phyloP scores from a whole-genome alignment of 805 yeast genomes.

The Isabelozyma heimii region DNA sequence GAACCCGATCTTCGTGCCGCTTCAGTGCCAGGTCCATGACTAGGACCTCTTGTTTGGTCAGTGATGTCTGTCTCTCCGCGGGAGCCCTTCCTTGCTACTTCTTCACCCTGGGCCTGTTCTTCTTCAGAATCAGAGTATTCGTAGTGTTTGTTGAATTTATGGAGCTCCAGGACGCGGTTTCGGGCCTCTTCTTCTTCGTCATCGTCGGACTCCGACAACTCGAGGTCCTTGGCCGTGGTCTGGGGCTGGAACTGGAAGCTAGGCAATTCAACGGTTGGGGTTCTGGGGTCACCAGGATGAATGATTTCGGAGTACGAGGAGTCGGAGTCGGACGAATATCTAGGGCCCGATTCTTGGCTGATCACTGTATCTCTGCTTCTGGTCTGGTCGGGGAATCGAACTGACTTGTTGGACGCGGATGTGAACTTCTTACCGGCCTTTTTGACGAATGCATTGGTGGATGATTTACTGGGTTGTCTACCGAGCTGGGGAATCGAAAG shows the following conservation, averaged over 20 bases:
- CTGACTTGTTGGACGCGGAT: conserved; percentile 16
- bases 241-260: conserved; percentile 14
- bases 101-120: conserved; percentile 4
- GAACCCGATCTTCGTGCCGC: too few relatives aligned
- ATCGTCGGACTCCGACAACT: conserved; percentile 2
- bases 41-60: conserved; percentile 10
- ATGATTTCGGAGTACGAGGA: conserved; percentile 1
- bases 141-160: not conserved
- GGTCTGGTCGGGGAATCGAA: conserved; percentile 27
- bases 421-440: conserved; percentile 19
- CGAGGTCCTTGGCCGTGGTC: not conserved
- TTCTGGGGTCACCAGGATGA: not conserved
- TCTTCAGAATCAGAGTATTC: conserved; percentile 3
- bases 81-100: conserved; percentile 1
- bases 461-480: conserved; percentile 8
- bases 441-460: conserved; percentile 19
- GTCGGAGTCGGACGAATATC: conserved; percentile 17
- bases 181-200: conserved; percentile 8
- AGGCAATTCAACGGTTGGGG: conserved; percentile 11
- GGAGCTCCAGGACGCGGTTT: not conserved
- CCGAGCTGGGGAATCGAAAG: conserved; percentile 16
- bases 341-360: conserved; percentile 21
- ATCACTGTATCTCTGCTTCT: conserved; percentile 24
- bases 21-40: too few relatives aligned
- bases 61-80: conserved; percentile 19